These are phyloP conservation scores for Pleoardoris graminearum DNA, from an alignment of 2,329 filamentous ascomycete species.

Conservation along the genomic window DNA sequence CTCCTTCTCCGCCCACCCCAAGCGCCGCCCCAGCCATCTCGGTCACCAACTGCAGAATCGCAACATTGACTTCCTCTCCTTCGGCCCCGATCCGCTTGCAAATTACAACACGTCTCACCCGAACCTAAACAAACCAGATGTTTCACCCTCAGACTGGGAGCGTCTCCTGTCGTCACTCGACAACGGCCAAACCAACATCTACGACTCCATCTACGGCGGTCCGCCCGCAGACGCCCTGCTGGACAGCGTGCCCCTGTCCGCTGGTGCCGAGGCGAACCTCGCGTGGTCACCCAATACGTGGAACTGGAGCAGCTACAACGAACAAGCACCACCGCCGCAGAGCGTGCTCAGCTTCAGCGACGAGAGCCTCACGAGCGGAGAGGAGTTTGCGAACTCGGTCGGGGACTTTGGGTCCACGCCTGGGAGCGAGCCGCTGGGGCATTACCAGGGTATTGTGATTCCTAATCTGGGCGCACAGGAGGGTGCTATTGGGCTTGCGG, in stretches of 20 bases:
- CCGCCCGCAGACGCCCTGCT: conserved; percentile 50
- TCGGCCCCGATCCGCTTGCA: conserved; percentile 45
- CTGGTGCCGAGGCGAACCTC: conserved; percentile 33
- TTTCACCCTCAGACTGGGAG: conserved; percentile 78
- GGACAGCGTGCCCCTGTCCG: conserved; percentile 36
- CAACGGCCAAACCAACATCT: conserved; percentile 79
- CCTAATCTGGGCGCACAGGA: conserved; percentile 36
- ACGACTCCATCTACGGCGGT: conserved; percentile 78
- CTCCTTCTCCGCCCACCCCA: conserved; percentile 37
- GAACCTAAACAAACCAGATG: conserved; percentile 48
- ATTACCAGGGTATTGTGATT: conserved; percentile 42
- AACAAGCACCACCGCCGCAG: conserved; percentile 47
- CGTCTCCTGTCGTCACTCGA: conserved; percentile 78
- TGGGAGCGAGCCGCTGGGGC: conserved; percentile 26
- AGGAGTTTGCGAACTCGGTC: conserved; percentile 44
- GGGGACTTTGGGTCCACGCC: conserved; percentile 34
- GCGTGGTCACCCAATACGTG: conserved; percentile 45
- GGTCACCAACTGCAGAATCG: conserved; percentile 33
- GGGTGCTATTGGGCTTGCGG: conserved; percentile 30
- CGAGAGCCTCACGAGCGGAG: conserved; percentile 61
- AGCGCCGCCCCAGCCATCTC: conserved; percentile 39
- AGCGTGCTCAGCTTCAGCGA: conserved; percentile 64
- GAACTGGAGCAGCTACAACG: conserved; percentile 34
- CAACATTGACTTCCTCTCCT: conserved; percentile 55
- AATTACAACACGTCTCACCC: conserved; percentile 29